Base-by-base conservation (phyloP, 805 yeast genomes). In the Zygosaccharomyces bailii region DNA sequence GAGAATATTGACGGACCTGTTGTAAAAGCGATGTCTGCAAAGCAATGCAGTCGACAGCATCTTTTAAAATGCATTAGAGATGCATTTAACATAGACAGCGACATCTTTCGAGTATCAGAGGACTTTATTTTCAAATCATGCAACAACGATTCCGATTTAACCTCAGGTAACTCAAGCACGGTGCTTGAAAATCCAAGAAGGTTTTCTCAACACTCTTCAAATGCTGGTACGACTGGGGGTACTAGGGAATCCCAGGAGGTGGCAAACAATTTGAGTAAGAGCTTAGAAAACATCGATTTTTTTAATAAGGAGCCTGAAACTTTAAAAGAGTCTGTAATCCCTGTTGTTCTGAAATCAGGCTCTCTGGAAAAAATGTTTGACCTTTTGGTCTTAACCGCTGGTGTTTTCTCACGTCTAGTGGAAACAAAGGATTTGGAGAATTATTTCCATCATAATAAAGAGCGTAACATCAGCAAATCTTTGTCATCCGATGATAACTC, bases 291-390 rank as follows among this genome's bases (percentile, higher is more conserved):
- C 32, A 48, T 65, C 50, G 68, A 65, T 34, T 51, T 59, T 34
- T 60, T 60, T 34, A 59, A 58, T n/a, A 57, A 54, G 11, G 60
- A 57, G 5, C 56, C 70, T 1, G 67, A 65, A 43, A 59, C 70
- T 4, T 48, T 67, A 18, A 65, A 66, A 43, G 50, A 69, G 54
- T 45, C 69, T 54, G 16, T 57, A 44, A 57, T 72, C 17, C 61
- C 66, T 43, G 82, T 78, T 5, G 82, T 76, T 5, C 65, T 79
- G 20, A 82, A 80, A 54, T 77, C 86, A 3, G 93, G 93, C 1
- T 74, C 86, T 1, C 65, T 87, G 45, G 93, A 86, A 34, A 79
- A 80, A 53, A 72, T 91, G 54, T 73, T 89, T 43, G 97, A 91
- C 63, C 73, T 90, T 17, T 66, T 91, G 41, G 88, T 91, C 4